Evolutionary conservation across 106 monocot genomes (phyloP).

Genomic region (Dendrobium nobile): DNA sequence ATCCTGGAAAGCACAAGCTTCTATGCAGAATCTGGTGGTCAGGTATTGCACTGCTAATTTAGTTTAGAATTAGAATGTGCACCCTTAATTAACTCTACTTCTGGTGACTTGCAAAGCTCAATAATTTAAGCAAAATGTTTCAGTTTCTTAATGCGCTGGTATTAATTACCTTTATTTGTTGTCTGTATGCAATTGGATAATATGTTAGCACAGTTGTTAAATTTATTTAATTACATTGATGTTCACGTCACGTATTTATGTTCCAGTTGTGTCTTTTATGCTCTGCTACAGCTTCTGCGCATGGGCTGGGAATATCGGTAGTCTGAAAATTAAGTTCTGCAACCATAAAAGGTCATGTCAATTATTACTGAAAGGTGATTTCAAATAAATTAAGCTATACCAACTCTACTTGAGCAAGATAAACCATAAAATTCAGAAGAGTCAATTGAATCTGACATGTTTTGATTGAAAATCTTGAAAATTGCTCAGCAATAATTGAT

Average conservation of each 20-base stretch:
- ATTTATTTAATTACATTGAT: background rate
- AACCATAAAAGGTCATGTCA: background rate
- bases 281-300: background rate
- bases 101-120: background rate
- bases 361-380: background rate
- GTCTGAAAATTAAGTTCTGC: background rate
- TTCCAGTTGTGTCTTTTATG: background rate
- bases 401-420: background rate
- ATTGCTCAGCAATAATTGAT: background rate
- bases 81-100: background rate
- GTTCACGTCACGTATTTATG: background rate
- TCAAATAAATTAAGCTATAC: background rate
- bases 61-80: background rate
- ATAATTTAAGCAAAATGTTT: background rate
- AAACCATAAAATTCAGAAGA: background rate
- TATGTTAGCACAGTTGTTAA: background rate
- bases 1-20: conserved; percentile 88
- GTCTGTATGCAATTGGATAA: background rate
- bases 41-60: conserved; percentile 40
- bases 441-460: background rate
- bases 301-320: background rate
- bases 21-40: conserved; percentile 98
- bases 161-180: background rate
- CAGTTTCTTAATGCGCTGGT: background rate
- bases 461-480: background rate